These are phyloP conservation scores for Alliaria petiolata DNA, from an alignment of 345 rosid genomes.

Conservation along the genomic window DNA sequence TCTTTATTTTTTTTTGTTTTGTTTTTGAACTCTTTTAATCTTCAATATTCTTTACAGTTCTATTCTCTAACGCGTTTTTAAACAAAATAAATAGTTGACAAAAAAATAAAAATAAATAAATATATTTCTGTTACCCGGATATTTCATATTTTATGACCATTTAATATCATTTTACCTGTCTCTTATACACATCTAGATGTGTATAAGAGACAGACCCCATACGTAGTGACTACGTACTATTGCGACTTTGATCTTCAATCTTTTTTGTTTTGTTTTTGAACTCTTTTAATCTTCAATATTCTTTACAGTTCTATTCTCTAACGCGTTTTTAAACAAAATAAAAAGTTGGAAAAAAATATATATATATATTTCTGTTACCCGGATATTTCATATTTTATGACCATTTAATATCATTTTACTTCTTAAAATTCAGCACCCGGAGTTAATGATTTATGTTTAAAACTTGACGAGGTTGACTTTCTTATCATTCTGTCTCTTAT, in stretches of 20 bases:
- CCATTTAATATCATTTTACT: neutral
- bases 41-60: neutral
- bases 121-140: neutral
- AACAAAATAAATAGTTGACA: neutral
- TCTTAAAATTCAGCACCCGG: conserved; percentile 2
- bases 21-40: too few species aligned
- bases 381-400: neutral
- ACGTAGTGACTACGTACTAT: too few species aligned
- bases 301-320: neutral
- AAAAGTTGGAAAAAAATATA: neutral
- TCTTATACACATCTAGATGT: too few species aligned
- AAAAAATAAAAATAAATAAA: neutral
- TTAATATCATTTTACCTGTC: neutral
- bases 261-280: too few species aligned
- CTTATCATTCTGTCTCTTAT: too few species aligned
- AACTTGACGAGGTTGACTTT: conserved; percentile 12
- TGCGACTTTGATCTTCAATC: neutral
- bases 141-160: neutral
- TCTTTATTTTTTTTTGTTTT: too few species aligned
- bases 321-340: conserved; percentile 19
- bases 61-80: conserved; percentile 21
- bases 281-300: too few species aligned
- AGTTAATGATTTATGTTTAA: neutral
- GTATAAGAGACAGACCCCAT: too few species aligned
- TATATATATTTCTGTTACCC: neutral